Conservation (phyloP, 345 rosid genomes). For the Gynandropsis gynandra region DNA sequence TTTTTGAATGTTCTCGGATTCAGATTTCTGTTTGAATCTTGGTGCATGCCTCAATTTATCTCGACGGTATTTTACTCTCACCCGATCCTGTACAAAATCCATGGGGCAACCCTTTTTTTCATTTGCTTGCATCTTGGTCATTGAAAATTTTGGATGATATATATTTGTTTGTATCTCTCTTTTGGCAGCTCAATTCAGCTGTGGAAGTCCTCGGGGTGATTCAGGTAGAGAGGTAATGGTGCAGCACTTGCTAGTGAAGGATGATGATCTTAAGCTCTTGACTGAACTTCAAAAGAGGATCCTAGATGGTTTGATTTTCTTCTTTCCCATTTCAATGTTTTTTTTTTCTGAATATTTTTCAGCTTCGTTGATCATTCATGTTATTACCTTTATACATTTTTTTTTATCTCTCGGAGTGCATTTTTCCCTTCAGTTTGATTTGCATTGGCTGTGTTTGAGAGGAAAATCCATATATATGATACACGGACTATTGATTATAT, state of each 20-base stretch:
- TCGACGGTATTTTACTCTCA: neutral
- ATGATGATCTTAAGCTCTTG: conserved; percentile 54
- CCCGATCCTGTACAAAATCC: neutral
- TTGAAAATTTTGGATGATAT: conserved; percentile 6
- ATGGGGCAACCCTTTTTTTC: neutral
- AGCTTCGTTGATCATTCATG: neutral
- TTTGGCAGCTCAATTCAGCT: conserved; percentile 48
- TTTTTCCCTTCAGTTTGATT: too few relatives aligned
- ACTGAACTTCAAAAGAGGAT: conserved; percentile 49
- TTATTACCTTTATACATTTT: too few relatives aligned
- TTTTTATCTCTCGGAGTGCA: too few relatives aligned
- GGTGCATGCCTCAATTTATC: neutral
- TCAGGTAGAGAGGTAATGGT: conserved; percentile 58
- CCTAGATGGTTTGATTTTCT: conserved; percentile 38
- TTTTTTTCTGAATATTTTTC: neutral
- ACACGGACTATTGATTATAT: too few relatives aligned
- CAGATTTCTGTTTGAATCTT: neutral
- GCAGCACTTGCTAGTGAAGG: conserved; percentile 83
- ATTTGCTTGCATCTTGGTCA: neutral
- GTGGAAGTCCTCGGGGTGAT: conserved; percentile 34
- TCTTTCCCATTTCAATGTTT: neutral
- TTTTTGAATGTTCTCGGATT: neutral
- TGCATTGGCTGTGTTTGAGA: too few relatives aligned
- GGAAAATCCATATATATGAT: too few relatives aligned
- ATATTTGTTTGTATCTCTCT: neutral